Percentiles rank a stretch among this genome's conserved stretches.
These are phyloP conservation scores for Thymus quinquecostatus DNA, from an alignment of 257 asterid species.

Conservation along the genomic window DNA sequence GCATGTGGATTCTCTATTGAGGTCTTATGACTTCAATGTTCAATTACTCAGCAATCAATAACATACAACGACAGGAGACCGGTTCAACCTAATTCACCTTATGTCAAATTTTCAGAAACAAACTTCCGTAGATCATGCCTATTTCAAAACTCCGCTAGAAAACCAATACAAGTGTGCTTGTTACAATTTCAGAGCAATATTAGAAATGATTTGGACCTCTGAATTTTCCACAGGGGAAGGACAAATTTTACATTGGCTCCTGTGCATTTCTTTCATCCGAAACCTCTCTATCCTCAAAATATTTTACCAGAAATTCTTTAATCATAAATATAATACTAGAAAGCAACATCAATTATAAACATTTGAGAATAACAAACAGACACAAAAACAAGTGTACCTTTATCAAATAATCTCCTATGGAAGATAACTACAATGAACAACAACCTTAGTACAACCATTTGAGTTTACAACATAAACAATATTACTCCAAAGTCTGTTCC, in stretches of 20 bases:
- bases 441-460: background rate
- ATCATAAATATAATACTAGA: background rate
- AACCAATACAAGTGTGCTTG: background rate
- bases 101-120: background rate
- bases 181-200: background rate
- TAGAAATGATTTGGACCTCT: background rate
- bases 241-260: background rate
- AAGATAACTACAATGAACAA: background rate
- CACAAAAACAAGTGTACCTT: constrained; percentile 12
- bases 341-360: background rate
- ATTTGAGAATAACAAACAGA: background rate
- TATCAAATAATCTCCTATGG: background rate
- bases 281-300: background rate
- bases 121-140: background rate
- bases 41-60: background rate
- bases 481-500: background rate
- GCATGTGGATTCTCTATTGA: background rate
- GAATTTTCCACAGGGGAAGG: background rate
- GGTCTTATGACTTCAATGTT: background rate
- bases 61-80: background rate
- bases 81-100: background rate
- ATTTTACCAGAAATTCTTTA: background rate
- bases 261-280: constrained; percentile 4
- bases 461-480: background rate
- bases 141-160: background rate